phyloP scores from a whole-genome alignment of 352 stramenopile species.

The Globisporangium emineosum region DNA sequence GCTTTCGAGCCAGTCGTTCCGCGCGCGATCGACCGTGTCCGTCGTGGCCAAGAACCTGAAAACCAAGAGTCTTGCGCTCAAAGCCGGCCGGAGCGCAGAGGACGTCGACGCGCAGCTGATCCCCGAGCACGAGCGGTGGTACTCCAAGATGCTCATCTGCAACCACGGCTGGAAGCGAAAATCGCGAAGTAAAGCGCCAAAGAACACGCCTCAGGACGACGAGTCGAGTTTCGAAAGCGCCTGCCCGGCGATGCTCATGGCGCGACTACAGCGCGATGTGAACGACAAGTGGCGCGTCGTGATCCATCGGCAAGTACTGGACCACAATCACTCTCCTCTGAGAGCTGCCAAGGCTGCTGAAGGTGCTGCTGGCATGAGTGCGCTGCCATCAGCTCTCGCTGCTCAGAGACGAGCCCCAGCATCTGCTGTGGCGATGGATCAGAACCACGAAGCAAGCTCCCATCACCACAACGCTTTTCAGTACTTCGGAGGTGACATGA shows the following conservation, averaged over 20 bases:
- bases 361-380: not conserved
- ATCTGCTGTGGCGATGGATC: not conserved
- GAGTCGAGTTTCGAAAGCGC: conserved; percentile 12
- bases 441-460: not conserved
- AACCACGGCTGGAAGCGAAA: conserved; percentile 74
- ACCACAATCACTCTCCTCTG: conserved; percentile 55
- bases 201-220: conserved; percentile 5
- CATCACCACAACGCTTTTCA: not conserved
- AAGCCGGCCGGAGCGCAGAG: conserved; percentile 28
- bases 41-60: conserved; percentile 59
- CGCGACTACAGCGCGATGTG: conserved; percentile 59
- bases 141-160: conserved; percentile 77
- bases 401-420: not conserved
- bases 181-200: conserved; percentile 36
- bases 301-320: conserved; percentile 61
- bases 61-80: conserved; percentile 33
- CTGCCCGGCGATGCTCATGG: conserved; percentile 70
- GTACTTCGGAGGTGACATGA: not conserved
- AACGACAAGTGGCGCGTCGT: conserved; percentile 61
- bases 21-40: conserved; percentile 70
- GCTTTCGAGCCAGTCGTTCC: conserved; percentile 63
- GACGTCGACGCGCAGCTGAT: conserved; percentile 36
- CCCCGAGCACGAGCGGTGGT: conserved; percentile 59
- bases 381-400: not conserved
- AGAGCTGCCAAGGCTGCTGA: not conserved